Evolutionary conservation across 306 rosid species (phyloP), one percentile per base, ranked within the genome.

Genomic region (Sicyos edulis): DNA sequence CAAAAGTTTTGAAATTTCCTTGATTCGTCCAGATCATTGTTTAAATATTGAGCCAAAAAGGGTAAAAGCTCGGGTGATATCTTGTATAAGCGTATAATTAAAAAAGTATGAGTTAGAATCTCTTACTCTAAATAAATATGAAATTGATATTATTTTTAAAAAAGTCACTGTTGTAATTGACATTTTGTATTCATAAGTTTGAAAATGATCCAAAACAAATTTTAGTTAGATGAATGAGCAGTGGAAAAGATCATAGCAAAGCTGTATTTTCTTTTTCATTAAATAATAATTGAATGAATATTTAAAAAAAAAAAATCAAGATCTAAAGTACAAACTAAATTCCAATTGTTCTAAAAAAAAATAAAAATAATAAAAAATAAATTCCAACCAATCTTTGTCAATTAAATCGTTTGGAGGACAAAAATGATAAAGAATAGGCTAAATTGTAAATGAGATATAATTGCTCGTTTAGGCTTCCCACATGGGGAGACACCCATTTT

Each of bases 391-490:
- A 4, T 32, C 13, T 32, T 62, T 62, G 49, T 16, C 14, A 8
- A 62, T 15, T 7, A 34, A 62, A 16, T 32, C 0, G 14, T 15
- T 40, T 10, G 9, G 16, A 17, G 51, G 70, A 62, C 68, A 62
- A 62, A 61, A 62, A 8, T 5, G 15, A 7, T 1, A 32, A 62
- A 32, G 49, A 34, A 32, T 32, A 16, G 8, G 4, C 0, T 19
- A 51, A 40, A 63, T 32, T 63, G 51, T 63, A 63, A 63, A 63
- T 63, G 70, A 29, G 52, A 40, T 5, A 63, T 63, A 40, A 63
- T 63, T 16, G 50, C 0, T n/a, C 3, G 69, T 9, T n/a, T 34
- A n/a, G 69, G 69, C 4, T 62, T 63, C 52, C 52, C 70, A 63
- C 70, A 17, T 63, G 70, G 52, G 29, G 29, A 8, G 29, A 63